Percentiles rank a stretch among this genome's conserved stretches.
These are phyloP conservation scores for Talaromyces pinophilus DNA, from an alignment of 2,329 filamentous ascomycete species.

Conservation along the genomic window DNA sequence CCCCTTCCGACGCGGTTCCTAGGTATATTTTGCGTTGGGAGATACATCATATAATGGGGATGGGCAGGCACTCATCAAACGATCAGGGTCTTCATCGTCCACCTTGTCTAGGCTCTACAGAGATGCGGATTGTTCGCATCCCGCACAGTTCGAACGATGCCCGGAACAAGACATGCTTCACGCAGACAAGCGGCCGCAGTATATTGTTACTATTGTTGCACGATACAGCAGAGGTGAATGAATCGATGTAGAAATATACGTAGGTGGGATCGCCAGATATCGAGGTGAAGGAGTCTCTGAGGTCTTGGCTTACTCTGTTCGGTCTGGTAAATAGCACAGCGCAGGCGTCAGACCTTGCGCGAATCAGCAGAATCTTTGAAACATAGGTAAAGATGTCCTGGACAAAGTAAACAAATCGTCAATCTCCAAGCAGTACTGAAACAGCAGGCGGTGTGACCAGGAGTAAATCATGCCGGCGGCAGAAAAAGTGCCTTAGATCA, in stretches of 20 bases:
- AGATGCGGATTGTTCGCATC: not conserved
- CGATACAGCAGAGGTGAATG: not conserved
- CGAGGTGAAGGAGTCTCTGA: not conserved
- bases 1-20: no score
- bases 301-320: not conserved
- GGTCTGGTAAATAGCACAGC: not conserved
- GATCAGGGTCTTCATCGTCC: no score
- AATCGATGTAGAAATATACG: not conserved
- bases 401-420: not conserved
- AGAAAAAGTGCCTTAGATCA: conserved; percentile 26
- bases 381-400: not conserved
- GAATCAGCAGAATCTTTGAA: not conserved
- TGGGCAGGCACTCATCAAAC: not conserved
- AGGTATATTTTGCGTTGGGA: not conserved
- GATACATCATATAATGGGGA: not conserved
- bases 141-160: not conserved
- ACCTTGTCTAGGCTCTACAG: not conserved
- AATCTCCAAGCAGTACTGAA: not conserved
- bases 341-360: not conserved
- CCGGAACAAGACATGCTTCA: not conserved
- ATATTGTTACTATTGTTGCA: not conserved
- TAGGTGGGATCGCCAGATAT: not conserved
- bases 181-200: not conserved
- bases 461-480: conserved; percentile 24
- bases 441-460: conserved; percentile 20